phyloP scores from a whole-genome alignment of 2,329 filamentous ascomycete genomes.

The Aspergillus pseudoterreus region DNA sequence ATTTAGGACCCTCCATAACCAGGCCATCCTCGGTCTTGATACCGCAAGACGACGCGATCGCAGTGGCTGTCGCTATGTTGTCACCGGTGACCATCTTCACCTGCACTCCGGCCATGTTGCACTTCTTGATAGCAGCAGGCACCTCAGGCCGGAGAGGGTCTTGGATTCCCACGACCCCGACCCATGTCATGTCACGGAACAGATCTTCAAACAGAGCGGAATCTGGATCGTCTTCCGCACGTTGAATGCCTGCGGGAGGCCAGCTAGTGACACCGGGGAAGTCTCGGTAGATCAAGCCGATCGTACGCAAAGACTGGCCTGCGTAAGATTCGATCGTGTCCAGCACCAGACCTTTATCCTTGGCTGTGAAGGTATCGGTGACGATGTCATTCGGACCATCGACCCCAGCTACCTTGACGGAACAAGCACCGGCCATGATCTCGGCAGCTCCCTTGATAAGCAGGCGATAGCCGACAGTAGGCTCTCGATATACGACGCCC shows the following conservation, averaged over 20 bases:
- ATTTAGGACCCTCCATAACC: conserved; percentile 66
- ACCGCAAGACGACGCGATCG: conserved; percentile 70
- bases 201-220: conserved; percentile 65
- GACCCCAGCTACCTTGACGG: conserved; percentile 33
- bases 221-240: conserved; percentile 57
- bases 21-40: conserved; percentile 59
- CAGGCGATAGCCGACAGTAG: conserved; percentile 39
- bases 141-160: conserved; percentile 69
- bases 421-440: conserved; percentile 38
- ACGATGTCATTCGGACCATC: conserved; percentile 18
- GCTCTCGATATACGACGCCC: conserved; percentile 44
- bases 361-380: conserved; percentile 23
- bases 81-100: conserved; percentile 72
- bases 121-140: conserved; percentile 62
- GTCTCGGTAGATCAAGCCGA: conserved; percentile 70
- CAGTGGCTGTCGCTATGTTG: conserved; percentile 67
- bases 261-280: conserved; percentile 66
- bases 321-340: conserved; percentile 42
- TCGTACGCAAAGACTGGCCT: conserved; percentile 65
- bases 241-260: conserved; percentile 58
- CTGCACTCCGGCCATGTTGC: conserved; percentile 64
- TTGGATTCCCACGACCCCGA: conserved; percentile 70
- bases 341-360: conserved; percentile 25
- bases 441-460: conserved; percentile 49
- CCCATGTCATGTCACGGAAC: conserved; percentile 69